Base-by-base conservation (phyloP, 2,329 filamentous ascomycete species). In the Daldinia sp. region DNA sequence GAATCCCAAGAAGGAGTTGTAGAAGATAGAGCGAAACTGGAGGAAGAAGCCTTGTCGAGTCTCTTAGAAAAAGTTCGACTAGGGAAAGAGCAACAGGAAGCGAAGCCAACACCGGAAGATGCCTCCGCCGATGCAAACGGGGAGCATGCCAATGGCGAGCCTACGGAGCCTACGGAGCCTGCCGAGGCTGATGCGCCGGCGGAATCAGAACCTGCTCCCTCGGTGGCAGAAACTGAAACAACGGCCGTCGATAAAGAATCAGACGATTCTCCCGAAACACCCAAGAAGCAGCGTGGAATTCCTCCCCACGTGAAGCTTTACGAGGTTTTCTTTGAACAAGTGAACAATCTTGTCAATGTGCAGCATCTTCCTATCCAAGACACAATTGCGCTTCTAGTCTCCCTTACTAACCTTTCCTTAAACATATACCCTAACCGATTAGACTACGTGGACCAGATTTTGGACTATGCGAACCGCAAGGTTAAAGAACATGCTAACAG, bases 261-360 rank as follows among this genome's bases (percentile, higher is more conserved):
- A 5, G 67, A 70, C 19, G 61, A 68, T 49, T 48, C 66, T 10
- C 61, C 73, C 17, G 61, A 66, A 2, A 64, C 72, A 5, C 64
- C 75, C 4, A 77, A 78, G 63, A 76, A 77, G 58, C 74, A 77
- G 49, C 77, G 78, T 70, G 81, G 86, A 17, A 91, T 93, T 68
- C 89, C 90, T 0, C 85, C 89, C 53, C 90, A 93, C 71, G 88
- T 97, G 60, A 94, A 92, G 78, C 86, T 99, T 21, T 98, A 98
- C 77, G 94, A 98, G 78, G 92, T 98, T 62, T 99, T 98, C 83
- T 96, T 98, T 74, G 90, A 93, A 52, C 95, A 98, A 77, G 95
- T 98, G 65, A 91, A 96, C 74, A 94, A 94, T 72, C 82, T 99
- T 52, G 94, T 98, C 65, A 94, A 93, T 77, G 92, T 91, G 53